Conservation (phyloP, 1,139 yeast species). For the Diutina mesorugosa region DNA sequence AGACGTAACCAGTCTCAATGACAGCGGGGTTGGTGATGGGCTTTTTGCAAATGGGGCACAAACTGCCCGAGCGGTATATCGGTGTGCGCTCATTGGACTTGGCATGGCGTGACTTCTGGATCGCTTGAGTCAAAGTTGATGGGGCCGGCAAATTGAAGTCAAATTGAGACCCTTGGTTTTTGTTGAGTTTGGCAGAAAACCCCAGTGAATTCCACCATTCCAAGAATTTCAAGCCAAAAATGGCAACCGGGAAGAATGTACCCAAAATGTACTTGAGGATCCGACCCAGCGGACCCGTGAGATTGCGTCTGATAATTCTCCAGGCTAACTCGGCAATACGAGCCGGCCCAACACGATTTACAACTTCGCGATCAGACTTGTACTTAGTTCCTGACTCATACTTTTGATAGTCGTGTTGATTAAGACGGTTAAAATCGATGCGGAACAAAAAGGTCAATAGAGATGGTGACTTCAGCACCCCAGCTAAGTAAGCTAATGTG, state of each 20-base stretch:
- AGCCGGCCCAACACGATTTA: conserved; percentile 35
- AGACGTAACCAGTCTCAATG: conserved; percentile 84
- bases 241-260: conserved; percentile 68
- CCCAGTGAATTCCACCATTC: conserved; percentile 94
- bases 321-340: conserved; percentile 33
- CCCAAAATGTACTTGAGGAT: conserved; percentile 24
- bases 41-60: conserved; percentile 65
- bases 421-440: conserved; percentile 60
- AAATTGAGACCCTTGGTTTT: conserved; percentile 34
- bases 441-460: conserved; percentile 49
- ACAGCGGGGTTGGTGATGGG: conserved; percentile 68
- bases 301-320: conserved; percentile 14
- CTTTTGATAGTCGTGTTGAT: conserved; percentile 38
- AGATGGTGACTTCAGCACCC: conserved; percentile 52
- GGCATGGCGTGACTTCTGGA: conserved; percentile 7
- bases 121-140: conserved; percentile 9
- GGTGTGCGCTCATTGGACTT: conserved; percentile 5
- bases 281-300: conserved; percentile 29
- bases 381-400: neutral
- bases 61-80: conserved; percentile 18
- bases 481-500: conserved; percentile 56
- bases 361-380: conserved; percentile 5
- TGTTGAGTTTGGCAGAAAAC: conserved; percentile 49
- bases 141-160: conserved; percentile 48
- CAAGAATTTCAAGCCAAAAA: conserved; percentile 70